These are phyloP conservation scores for Russula compacta DNA, from an alignment of 768 basidiomycete genomes.

Conservation along the genomic window DNA sequence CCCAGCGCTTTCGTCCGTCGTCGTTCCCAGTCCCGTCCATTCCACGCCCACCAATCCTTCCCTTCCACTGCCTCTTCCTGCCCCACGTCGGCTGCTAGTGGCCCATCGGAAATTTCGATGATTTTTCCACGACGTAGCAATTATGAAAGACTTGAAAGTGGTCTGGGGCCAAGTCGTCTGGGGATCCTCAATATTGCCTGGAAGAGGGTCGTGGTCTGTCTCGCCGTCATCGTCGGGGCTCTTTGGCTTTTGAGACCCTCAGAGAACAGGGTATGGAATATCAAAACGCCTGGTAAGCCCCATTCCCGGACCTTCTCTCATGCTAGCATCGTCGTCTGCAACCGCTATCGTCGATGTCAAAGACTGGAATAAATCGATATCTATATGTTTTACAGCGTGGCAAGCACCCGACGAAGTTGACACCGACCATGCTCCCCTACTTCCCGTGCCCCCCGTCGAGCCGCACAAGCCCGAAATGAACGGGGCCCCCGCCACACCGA, in stretches of 20 bases:
- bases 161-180: slow-evolving; percentile 41
- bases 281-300: slow-evolving; percentile 24
- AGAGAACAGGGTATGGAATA: slow-evolving; percentile 21
- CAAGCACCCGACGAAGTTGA: not conserved
- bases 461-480: slow-evolving; percentile 5
- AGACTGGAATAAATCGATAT: not conserved
- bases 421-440: not conserved
- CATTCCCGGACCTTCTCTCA: not conserved
- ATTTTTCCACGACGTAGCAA: slow-evolving; percentile 34
- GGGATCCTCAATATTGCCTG: slow-evolving; percentile 34
- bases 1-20: not conserved
- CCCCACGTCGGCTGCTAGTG: not conserved
- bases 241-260: slow-evolving; percentile 63
- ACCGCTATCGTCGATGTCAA: not conserved
- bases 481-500: not conserved
- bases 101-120: slow-evolving; percentile 16
- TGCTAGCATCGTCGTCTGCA: not conserved
- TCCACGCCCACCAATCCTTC: not conserved
- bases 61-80: not conserved
- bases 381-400: not conserved
- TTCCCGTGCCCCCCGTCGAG: not conserved
- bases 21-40: not conserved
- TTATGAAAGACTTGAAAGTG: slow-evolving; percentile 56
- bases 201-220: slow-evolving; percentile 61
- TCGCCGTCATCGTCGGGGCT: slow-evolving; percentile 43